Conservation (phyloP, 495 filamentous ascomycete species). For the Neurospora sp. region DNA sequence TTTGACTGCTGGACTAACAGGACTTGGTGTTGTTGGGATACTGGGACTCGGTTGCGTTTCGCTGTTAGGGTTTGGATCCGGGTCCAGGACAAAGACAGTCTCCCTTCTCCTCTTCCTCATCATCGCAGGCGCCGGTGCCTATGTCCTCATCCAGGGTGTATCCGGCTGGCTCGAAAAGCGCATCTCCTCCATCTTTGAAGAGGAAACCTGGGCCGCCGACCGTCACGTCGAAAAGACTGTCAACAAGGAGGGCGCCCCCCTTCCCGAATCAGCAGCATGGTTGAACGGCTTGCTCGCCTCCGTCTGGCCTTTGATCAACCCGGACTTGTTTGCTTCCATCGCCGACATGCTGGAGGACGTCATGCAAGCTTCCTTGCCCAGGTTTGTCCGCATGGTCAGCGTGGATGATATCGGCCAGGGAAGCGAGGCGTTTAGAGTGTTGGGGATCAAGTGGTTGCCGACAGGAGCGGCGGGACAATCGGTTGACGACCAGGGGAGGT, state of each 20-base stretch:
- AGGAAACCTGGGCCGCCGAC: slow-evolving; percentile 52
- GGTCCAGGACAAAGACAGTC: background rate
- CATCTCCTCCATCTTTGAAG: slow-evolving; percentile 45
- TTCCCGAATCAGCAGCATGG: slow-evolving; percentile 55
- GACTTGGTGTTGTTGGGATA: background rate
- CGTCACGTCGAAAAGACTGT: slow-evolving; percentile 31
- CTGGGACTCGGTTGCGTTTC: background rate
- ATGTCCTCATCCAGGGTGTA: slow-evolving; percentile 32
- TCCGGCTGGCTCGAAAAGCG: slow-evolving; percentile 44
- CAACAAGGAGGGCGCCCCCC: slow-evolving; percentile 26
- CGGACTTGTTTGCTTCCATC: slow-evolving; percentile 54
- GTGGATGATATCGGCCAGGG: slow-evolving; percentile 63
- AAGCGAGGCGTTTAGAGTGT: slow-evolving; percentile 51
- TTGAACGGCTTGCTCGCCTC: slow-evolving; percentile 52
- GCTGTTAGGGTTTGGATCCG: background rate
- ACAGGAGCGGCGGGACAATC: slow-evolving; percentile 50
- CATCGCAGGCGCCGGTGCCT: slow-evolving; percentile 18
- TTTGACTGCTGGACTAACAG: slow-evolving; percentile 2
- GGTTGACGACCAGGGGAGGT: slow-evolving; percentile 44
- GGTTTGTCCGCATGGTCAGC: slow-evolving; percentile 54
- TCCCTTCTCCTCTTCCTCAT: slow-evolving; percentile 10
- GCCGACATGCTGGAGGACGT: slow-evolving; percentile 60
- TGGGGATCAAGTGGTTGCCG: slow-evolving; percentile 57
- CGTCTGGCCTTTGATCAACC: slow-evolving; percentile 62
- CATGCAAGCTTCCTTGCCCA: slow-evolving; percentile 60